These are phyloP conservation scores for Umbelopsis sp. DNA, from an alignment of 192 early-diverging fungal genomes.

Conservation along the genomic window DNA sequence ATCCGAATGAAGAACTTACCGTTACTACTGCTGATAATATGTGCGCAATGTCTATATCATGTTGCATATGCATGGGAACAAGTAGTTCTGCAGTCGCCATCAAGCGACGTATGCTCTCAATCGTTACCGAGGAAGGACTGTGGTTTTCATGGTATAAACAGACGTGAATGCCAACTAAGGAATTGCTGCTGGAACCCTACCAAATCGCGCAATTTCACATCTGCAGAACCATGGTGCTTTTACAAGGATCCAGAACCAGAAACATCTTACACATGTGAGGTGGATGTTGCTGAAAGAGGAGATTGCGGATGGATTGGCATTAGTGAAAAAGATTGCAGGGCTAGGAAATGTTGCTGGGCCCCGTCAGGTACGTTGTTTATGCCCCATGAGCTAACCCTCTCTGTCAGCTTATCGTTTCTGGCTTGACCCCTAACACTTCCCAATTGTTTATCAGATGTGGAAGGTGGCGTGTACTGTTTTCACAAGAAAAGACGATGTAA, in stretches of 20 bases:
- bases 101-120: background rate
- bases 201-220: background rate
- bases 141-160: background rate
- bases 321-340: background rate
- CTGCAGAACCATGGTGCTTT: conserved; percentile 2
- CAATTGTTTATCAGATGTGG: conserved; percentile 18
- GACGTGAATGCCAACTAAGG: background rate
- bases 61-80: background rate
- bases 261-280: background rate
- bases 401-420: background rate
- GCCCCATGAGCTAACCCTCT: background rate
- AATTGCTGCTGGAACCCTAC: conserved; percentile 13
- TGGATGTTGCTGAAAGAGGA: background rate
- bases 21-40: background rate
- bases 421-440: background rate
- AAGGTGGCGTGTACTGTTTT: conserved; percentile 8
- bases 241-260: conserved; percentile 2
- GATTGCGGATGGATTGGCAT: conserved; percentile 10
- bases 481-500: background rate
- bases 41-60: background rate
- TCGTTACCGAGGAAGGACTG: background rate
- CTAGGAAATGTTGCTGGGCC: background rate
- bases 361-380: background rate
- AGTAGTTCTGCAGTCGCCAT: background rate
- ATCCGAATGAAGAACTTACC: background rate